Base-by-base conservation (phyloP, 768 basidiomycete species). In the Lactarius hengduanensis region DNA sequence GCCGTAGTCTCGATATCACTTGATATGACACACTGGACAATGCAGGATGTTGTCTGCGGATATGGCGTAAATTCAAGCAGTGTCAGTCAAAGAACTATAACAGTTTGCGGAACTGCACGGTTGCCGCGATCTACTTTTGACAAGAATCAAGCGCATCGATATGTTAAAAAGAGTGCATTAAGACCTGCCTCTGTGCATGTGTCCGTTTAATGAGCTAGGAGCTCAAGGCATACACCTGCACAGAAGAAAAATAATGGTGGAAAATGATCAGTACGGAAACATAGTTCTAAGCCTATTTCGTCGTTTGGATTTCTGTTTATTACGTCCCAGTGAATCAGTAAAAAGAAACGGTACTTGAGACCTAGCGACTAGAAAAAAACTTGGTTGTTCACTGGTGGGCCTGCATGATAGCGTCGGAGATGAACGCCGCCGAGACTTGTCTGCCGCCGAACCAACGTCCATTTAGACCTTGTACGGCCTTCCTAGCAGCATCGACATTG, bases 401-500 rank as follows among this genome's bases (percentile, higher is more conserved):
- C 79, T 90, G 90, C 91, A 94, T 92, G 72, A 97, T 90, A 61
- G 92, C 92, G 74, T 96, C 94, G 64, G 93, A 91, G 73, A 96
- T 96, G 80, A 92, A 96, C 63, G 84, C 76, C 70, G 94, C 95
- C 56, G 89, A 85, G 65, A 97, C 86, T 78, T 91, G 89, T 77
- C 89, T 89, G 67, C 95, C 95, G 67, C 94, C 94, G 74, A 99
- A 99, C 92, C 94, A 98, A 67, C 97, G 91, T 61, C 95, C 94
- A 71, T 97, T 95, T 62, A 99, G 84, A 72, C 94, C 92, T 76
- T 92, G 86, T 56, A 97, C 80, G 45, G 96, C 92, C 65, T 88
- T 85, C 74, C 88, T 89, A 38, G 97, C 93, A 13, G 85, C 80
- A 2, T 93, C 92, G 66, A 94, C 79, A 30, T 82, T 76, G 65